These are phyloP conservation scores for Camellia lanceoleosa DNA, from an alignment of 148 eudicot genomes.

Conservation along the genomic window DNA sequence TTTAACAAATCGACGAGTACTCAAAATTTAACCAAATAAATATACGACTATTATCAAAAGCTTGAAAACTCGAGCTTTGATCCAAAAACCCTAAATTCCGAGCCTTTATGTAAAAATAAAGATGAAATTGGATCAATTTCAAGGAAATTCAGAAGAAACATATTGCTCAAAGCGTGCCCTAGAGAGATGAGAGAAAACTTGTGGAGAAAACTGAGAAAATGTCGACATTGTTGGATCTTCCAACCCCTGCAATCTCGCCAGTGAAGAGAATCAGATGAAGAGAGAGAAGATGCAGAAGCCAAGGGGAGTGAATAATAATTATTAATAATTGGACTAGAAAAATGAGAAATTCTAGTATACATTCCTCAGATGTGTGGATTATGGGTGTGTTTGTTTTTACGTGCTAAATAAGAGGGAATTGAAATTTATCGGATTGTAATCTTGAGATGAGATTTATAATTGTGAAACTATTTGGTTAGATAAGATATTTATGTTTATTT, in stretches of 20 bases:
- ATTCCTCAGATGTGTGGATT: neutral
- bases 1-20: constrained; percentile 1
- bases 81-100: constrained; percentile 23
- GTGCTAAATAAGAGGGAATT: too few relatives aligned
- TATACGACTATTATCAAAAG: neutral
- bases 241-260: constrained; percentile 13
- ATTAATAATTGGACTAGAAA: constrained; percentile 12
- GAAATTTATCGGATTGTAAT: too few relatives aligned
- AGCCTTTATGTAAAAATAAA: neutral
- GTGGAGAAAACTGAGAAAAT: constrained; percentile 11
- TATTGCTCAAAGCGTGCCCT: neutral
- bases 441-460: too few relatives aligned
- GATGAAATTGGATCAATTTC: neutral
- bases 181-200: too few relatives aligned
- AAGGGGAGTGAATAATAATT: neutral
- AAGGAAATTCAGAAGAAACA: neutral
- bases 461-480: too few relatives aligned
- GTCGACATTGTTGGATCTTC: constrained; percentile 37
- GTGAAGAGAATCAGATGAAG: constrained; percentile 1
- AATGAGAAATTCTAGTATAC: neutral
- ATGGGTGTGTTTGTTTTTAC: too few relatives aligned
- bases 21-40: neutral
- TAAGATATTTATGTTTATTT: too few relatives aligned
- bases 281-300: neutral
- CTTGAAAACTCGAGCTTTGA: constrained; percentile 9